These are phyloP conservation scores for Punctularia strigosozonata DNA, from an alignment of 768 basidiomycete genomes.

Conservation along the genomic window DNA sequence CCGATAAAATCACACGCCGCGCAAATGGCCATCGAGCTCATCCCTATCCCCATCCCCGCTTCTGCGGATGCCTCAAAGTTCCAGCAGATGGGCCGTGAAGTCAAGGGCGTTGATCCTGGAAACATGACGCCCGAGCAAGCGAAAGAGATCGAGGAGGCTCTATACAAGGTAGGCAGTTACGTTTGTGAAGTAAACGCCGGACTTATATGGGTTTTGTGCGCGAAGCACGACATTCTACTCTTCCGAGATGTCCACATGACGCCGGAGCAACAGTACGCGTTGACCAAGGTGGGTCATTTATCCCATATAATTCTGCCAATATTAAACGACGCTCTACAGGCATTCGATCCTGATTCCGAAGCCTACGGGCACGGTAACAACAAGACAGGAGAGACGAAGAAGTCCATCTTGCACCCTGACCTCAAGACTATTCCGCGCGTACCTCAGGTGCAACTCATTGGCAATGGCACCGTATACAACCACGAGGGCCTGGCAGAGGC, in stretches of 20 bases:
- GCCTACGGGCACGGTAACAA: slow-evolving; percentile 85
- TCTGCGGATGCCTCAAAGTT: slow-evolving; percentile 60
- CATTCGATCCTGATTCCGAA: slow-evolving; percentile 56
- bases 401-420: slow-evolving; percentile 81
- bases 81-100: slow-evolving; percentile 62
- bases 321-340: slow-evolving; percentile 27
- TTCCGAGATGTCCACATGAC: slow-evolving; percentile 60
- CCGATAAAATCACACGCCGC: too few species aligned
- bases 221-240: slow-evolving; percentile 59
- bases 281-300: slow-evolving; percentile 56
- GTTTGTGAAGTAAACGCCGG: background rate
- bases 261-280: slow-evolving; percentile 74
- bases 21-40: slow-evolving; percentile 63
- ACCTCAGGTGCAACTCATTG: slow-evolving; percentile 87
- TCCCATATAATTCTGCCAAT: background rate
- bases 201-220: background rate
- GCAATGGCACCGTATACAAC: slow-evolving; percentile 70
- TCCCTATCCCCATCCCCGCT: slow-evolving; percentile 59
- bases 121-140: slow-evolving; percentile 48
- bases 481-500: slow-evolving; percentile 74
- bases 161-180: slow-evolving; percentile 55
- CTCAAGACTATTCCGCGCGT: slow-evolving; percentile 84
- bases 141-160: slow-evolving; percentile 51
- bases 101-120: slow-evolving; percentile 62
- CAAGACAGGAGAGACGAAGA: slow-evolving; percentile 61